Base-by-base conservation (phyloP, 345 rosid genomes). In the Aquilaria sinensis region DNA sequence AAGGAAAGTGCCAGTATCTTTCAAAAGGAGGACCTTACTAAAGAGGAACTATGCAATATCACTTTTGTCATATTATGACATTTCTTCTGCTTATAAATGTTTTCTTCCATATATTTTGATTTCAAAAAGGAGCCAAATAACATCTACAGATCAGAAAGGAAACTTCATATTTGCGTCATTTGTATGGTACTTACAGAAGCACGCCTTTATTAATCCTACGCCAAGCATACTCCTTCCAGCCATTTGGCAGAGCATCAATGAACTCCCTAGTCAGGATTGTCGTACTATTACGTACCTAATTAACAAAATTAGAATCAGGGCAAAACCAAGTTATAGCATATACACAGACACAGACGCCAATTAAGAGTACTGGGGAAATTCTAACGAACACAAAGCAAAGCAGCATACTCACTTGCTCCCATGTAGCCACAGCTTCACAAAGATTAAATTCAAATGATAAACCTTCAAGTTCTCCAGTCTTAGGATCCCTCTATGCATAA, bases 141-240 rank as follows among this genome's bases (percentile, higher is more conserved):
- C 43, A 5, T 1, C 7, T 37, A 37, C 43, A 37, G 43, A 37
- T 37, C 43, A 37, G 43, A 37, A 37, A 37, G 2, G 43, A 37
- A 37, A 5, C 8, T 37, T 1, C n/a, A 23, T 16, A 53, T 53
- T 41, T 14, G 29, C 4, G 32, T 29, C 16, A 41, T 7, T 12
- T 31, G 41, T 3, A 53, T 10, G 67, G 61, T 32, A 79, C 99
- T 73, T 75, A 95, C 96, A 95, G 90, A 32, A 67, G 86, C 53
- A 81, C 72, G 77, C 96, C 97, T 73, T 89, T 91, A 71, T 95
- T 95, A 74, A 95, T 89, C 76, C 96, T 80, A 49, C 73, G 97
- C 99, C 99, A 95, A 0, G 97, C 97, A 65, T 89, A 91, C 49
- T 91, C 97, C 76, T 91, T 87, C 99, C 97, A 95, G 60, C 94